A percentile compares a stretch with the other conserved stretches of the same genome.
Conservation (phyloP, 768 basidiomycete genomes). For the Pulveroboletus sp. region DNA sequence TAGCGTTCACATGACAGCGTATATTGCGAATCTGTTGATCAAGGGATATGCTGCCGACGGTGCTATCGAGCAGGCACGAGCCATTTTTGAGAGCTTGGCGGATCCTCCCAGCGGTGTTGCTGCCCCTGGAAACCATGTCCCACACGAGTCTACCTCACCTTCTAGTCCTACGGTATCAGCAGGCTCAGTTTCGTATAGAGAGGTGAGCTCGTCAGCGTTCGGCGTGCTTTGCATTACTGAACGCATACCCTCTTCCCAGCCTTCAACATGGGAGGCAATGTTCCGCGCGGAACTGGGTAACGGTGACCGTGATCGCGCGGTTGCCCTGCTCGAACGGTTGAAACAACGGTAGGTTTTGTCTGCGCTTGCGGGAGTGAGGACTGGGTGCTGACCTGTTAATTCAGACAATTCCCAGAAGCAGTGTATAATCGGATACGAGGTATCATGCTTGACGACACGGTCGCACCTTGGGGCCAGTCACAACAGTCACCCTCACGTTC, state of each 20-base stretch:
- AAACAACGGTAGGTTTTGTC: constrained; percentile 52
- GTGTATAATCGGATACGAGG: constrained; percentile 78
- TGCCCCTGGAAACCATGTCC: constrained; percentile 82
- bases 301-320: constrained; percentile 67
- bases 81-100: constrained; percentile 71
- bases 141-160: constrained; percentile 43
- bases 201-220: constrained; percentile 15
- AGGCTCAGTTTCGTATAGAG: constrained; percentile 37
- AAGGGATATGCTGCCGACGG: constrained; percentile 64
- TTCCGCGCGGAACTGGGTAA: constrained; percentile 82
- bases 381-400: not conserved
- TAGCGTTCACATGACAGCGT: constrained; percentile 87
- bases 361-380: no score
- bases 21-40: constrained; percentile 73
- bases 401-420: constrained; percentile 69
- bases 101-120: constrained; percentile 85
- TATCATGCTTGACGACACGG: constrained; percentile 69
- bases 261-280: constrained; percentile 95
- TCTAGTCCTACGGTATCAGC: constrained; percentile 33
- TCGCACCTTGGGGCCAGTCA: constrained; percentile 39
- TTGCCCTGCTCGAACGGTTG: constrained; percentile 64
- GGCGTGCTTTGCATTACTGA: not conserved
- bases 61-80: constrained; percentile 65
- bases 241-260: constrained; percentile 36
- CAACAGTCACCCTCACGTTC: constrained; percentile 2